These are phyloP conservation scores for Fragaria ananassa DNA, from an alignment of 306 rosid species.

Conservation along the genomic window DNA sequence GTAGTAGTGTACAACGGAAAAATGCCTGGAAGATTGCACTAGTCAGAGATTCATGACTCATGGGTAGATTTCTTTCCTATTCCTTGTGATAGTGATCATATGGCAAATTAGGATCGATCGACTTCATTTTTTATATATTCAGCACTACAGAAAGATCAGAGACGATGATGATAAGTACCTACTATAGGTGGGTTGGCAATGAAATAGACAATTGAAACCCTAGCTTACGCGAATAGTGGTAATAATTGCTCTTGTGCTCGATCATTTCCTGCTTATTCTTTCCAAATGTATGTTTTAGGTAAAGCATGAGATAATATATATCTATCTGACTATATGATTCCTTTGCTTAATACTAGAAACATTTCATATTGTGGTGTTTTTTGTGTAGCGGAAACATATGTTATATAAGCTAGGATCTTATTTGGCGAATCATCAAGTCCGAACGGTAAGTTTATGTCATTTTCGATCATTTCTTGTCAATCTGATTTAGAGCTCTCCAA, in stretches of 20 bases:
- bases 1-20: background rate
- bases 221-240: background rate
- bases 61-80: background rate
- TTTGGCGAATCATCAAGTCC: no score
- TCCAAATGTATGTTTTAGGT: background rate
- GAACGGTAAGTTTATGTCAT: no score
- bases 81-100: background rate
- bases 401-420: background rate
- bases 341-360: background rate
- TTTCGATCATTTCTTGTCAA: no score
- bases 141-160: background rate
- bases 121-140: background rate
- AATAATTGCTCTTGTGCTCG: background rate
- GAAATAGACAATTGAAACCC: background rate
- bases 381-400: background rate
- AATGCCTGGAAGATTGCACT: background rate
- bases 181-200: background rate
- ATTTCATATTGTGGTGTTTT: background rate
- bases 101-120: slow-evolving; percentile 3
- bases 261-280: background rate
- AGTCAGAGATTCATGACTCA: background rate
- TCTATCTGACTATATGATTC: background rate
- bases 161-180: background rate
- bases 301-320: background rate
- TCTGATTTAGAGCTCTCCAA: no score